A percentile compares a stretch with the other conserved stretches of the same genome.
Evolutionary conservation across 1,139 yeast genomes (phyloP).

Genomic region (Tardiomyces depauwii): DNA sequence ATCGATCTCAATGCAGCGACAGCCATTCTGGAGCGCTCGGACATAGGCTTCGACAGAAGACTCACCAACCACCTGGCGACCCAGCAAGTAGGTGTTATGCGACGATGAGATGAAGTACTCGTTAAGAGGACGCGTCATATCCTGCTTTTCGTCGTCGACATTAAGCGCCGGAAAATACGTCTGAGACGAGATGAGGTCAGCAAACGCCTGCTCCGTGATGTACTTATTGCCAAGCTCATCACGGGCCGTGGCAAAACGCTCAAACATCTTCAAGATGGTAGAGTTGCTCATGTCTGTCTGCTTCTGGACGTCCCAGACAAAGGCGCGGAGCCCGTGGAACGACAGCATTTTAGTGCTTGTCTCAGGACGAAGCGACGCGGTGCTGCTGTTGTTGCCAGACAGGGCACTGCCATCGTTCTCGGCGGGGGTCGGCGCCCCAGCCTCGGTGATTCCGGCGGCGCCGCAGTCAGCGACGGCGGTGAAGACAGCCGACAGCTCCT

Average conservation of each 20-base stretch:
- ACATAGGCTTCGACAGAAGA: constrained; percentile 88
- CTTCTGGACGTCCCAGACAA: not conserved
- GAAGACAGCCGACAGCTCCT: constrained; percentile 38
- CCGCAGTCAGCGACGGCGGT: constrained; percentile 10
- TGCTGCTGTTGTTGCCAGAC: not conserved
- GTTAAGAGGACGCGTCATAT: constrained; percentile 59
- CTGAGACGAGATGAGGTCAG: constrained; percentile 41
- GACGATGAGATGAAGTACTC: constrained; percentile 88
- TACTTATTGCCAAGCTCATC: constrained; percentile 17
- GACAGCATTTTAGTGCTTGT: constrained; percentile 14
- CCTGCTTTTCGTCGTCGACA: constrained; percentile 24
- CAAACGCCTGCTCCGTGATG: constrained; percentile 42
- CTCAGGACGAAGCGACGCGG: not conserved
- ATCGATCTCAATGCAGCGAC: constrained; percentile 87
- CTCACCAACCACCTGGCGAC: constrained; percentile 85
- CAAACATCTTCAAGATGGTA: constrained; percentile 1
- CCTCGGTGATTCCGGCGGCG: not conserved
- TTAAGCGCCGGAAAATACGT: constrained; percentile 27
- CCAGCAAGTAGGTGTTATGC: constrained; percentile 84
- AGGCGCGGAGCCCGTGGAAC: constrained; percentile 29
- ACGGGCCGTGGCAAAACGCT: constrained; percentile 1
- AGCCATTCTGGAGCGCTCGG: constrained; percentile 82
- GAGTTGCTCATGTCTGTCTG: not conserved
- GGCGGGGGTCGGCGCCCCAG: not conserved
- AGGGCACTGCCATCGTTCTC: not conserved